A percentile compares a stretch with the other conserved stretches of the same genome.
phyloP scores from a whole-genome alignment of 1,284 basidiomycete genomes.

The Pseudozyma pruni region DNA sequence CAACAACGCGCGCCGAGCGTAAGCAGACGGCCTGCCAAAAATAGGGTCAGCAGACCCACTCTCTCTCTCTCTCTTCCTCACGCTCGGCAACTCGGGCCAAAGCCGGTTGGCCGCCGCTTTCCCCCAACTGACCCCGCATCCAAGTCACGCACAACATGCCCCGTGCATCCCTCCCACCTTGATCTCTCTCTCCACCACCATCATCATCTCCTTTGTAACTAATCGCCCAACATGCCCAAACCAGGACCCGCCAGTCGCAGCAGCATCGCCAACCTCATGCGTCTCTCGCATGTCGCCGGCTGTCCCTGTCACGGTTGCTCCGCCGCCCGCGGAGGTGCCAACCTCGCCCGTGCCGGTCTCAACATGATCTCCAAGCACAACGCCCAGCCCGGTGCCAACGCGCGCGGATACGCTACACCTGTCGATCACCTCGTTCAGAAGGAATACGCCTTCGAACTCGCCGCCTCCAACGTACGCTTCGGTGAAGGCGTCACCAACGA shows the following conservation, averaged over 20 bases:
- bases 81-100: constrained; percentile 28
- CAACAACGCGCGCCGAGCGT: too few relatives aligned
- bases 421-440: constrained; percentile 77
- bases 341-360: constrained; percentile 46
- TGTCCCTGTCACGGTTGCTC: constrained; percentile 64
- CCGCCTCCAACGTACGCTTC: constrained; percentile 80
- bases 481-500: constrained; percentile 72
- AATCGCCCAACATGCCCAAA: constrained; percentile 36
- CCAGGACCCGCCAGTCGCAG: constrained; percentile 41
- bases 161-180: not conserved
- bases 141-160: not conserved
- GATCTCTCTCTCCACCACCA: not conserved
- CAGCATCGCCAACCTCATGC: constrained; percentile 59
- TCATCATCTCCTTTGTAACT: not conserved
- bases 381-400: constrained; percentile 35
- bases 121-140: not conserved
- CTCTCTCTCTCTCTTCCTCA: constrained; percentile 1
- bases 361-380: constrained; percentile 59
- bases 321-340: constrained; percentile 27
- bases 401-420: constrained; percentile 76
- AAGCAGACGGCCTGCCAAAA: not conserved
- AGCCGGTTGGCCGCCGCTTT: not conserved
- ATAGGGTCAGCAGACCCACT: constrained; percentile 1
- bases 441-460: constrained; percentile 97
- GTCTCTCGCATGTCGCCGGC: constrained; percentile 50